Evolutionary conservation across 176 grass and related monocot genomes (phyloP).

Genomic region (Oryza rufipogon): DNA sequence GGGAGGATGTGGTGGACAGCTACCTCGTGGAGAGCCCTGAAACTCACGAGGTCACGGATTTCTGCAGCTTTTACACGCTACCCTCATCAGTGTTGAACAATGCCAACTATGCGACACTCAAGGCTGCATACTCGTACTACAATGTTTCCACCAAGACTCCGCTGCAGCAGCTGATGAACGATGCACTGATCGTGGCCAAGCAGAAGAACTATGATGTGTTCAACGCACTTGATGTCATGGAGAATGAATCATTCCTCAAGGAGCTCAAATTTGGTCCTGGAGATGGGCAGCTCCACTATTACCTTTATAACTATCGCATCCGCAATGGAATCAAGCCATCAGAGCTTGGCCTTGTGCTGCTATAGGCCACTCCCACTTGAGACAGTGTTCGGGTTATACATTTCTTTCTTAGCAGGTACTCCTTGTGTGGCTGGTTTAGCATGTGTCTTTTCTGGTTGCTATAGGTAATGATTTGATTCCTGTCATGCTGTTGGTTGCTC

Average conservation of each 20-base stretch:
- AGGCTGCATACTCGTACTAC: conserved; percentile 96
- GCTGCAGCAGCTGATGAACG: conserved; percentile 91
- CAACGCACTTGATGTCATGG: conserved; percentile 96
- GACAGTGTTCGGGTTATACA: conserved; percentile 25
- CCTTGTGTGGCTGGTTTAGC: conserved; percentile 29
- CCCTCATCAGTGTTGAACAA: conserved; percentile 93
- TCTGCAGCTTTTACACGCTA: conserved; percentile 96
- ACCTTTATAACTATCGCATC: conserved; percentile 93
- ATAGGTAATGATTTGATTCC: conserved; percentile 40
- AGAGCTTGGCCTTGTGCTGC: conserved; percentile 90
- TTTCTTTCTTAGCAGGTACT: conserved; percentile 45
- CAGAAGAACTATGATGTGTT: conserved; percentile 94
- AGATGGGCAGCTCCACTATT: conserved; percentile 97
- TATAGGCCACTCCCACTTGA: conserved; percentile 51
- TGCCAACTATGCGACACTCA: conserved; percentile 75
- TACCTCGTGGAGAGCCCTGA: conserved; percentile 96
- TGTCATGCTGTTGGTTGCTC: conserved; percentile 48
- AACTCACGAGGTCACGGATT: conserved; percentile 93
- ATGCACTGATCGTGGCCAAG: conserved; percentile 91
- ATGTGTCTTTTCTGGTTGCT: conserved; percentile 21
- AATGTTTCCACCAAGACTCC: conserved; percentile 91
- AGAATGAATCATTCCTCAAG: conserved; percentile 88
- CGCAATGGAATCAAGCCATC: conserved; percentile 70
- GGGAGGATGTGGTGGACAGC: conserved; percentile 88
- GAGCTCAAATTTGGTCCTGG: conserved; percentile 97